These are phyloP conservation scores for Heterobasidion occidentale DNA, from an alignment of 1,284 basidiomycete species.

Conservation along the genomic window DNA sequence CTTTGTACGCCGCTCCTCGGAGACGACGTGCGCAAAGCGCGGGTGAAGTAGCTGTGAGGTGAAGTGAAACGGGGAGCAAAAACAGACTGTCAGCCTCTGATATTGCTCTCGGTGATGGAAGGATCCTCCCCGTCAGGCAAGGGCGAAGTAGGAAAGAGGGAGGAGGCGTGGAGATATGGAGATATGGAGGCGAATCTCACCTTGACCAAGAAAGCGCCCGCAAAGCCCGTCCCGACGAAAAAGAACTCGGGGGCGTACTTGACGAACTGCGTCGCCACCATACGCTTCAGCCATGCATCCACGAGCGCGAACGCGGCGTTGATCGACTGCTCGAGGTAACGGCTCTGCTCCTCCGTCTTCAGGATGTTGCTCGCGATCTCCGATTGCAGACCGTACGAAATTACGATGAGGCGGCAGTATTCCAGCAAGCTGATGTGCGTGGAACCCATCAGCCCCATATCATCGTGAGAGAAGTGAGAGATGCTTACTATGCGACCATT, in stretches of 20 bases:
- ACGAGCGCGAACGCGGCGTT: slow-evolving; percentile 22
- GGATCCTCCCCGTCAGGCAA: too few relatives aligned
- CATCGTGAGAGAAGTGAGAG: not conserved
- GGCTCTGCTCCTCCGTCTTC: not conserved
- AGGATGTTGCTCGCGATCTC: slow-evolving; percentile 2
- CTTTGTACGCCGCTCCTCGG: slow-evolving; percentile 17
- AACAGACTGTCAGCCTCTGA: not conserved
- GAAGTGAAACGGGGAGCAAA: not conserved
- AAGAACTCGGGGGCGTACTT: slow-evolving; percentile 34
- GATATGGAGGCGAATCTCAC: slow-evolving; percentile 8
- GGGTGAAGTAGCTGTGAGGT: slow-evolving; percentile 18
- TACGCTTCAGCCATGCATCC: slow-evolving; percentile 20
- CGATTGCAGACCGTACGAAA: slow-evolving; percentile 23
- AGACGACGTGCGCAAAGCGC: slow-evolving; percentile 18
- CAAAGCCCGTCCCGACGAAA: slow-evolving; percentile 33
- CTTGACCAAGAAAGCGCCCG: slow-evolving; percentile 28
- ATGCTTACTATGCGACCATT: slow-evolving; percentile 20
- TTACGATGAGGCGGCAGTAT: slow-evolving; percentile 26
- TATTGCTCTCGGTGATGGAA: not conserved
- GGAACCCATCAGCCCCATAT: not conserved
- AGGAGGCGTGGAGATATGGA: too few relatives aligned
- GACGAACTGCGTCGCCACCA: slow-evolving; percentile 23
- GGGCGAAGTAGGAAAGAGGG: too few relatives aligned
- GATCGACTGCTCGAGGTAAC: slow-evolving; percentile 16
- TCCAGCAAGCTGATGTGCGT: slow-evolving; percentile 17